A percentile compares a stretch with the other conserved stretches of the same genome.
Evolutionary conservation across 2,329 filamentous ascomycete genomes (phyloP).

Genomic region (Fonsecaea pugnacius): DNA sequence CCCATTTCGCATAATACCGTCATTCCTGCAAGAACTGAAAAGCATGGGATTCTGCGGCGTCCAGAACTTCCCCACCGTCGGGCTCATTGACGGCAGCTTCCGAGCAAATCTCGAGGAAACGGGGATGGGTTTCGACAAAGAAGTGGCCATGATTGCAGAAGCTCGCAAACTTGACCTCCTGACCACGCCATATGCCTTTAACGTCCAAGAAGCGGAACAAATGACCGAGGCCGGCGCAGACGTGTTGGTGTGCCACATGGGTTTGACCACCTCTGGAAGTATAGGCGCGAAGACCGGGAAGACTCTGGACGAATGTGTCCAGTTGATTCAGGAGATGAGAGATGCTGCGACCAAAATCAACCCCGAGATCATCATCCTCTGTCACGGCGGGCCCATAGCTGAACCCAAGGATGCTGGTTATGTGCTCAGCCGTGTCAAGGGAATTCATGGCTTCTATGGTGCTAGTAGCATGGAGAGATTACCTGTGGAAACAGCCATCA

Average conservation of each 20-base stretch:
- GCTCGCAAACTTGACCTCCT: slow-evolving; percentile 65
- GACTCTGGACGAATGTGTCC: slow-evolving; percentile 67
- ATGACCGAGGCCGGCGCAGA: slow-evolving; percentile 71
- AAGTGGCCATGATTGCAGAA: slow-evolving; percentile 68
- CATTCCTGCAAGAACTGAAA: slow-evolving; percentile 64
- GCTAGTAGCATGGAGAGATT: slow-evolving; percentile 72
- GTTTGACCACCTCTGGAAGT: slow-evolving; percentile 66
- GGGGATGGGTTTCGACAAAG: slow-evolving; percentile 69
- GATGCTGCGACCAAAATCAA: slow-evolving; percentile 63
- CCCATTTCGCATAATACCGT: slow-evolving; percentile 66
- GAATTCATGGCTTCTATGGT: slow-evolving; percentile 73
- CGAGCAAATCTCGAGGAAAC: slow-evolving; percentile 71
- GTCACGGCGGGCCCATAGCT: slow-evolving; percentile 72
- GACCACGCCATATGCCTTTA: slow-evolving; percentile 73
- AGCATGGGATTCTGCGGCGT: slow-evolving; percentile 69
- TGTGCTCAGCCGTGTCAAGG: slow-evolving; percentile 63
- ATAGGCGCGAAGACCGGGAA: slow-evolving; percentile 68
- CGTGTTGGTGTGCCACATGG: slow-evolving; percentile 70
- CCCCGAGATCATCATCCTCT: slow-evolving; percentile 66
- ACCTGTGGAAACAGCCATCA: slow-evolving; percentile 70
- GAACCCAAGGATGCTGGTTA: slow-evolving; percentile 66
- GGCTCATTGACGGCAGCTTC: slow-evolving; percentile 70
- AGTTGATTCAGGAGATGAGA: slow-evolving; percentile 65
- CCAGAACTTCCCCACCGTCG: slow-evolving; percentile 72
- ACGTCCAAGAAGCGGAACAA: slow-evolving; percentile 61